Evolutionary conservation across 2,329 filamentous ascomycete genomes (phyloP).

Genomic region (Colletotrichum godetiae): DNA sequence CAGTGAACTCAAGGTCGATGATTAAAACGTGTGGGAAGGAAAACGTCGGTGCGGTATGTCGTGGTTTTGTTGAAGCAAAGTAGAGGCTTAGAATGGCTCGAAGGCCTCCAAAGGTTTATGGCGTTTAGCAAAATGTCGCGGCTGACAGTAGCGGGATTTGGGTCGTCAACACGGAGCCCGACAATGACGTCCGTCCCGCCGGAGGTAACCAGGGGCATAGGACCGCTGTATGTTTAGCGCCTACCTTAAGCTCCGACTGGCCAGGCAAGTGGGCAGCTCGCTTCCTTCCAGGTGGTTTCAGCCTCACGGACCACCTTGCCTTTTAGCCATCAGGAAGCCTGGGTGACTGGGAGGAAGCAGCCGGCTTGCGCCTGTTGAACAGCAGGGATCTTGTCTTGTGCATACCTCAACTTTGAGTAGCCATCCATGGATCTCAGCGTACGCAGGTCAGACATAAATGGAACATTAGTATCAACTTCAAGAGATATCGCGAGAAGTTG

Average conservation of each 20-base stretch:
- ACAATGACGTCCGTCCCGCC: slow-evolving; percentile 33
- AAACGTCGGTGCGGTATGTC: not conserved
- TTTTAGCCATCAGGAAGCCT: not conserved
- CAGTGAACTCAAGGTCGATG: not conserved
- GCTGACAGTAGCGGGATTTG: slow-evolving; percentile 29
- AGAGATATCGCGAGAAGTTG: not conserved
- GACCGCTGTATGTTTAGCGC: slow-evolving; percentile 26
- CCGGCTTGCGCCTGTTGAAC: not conserved
- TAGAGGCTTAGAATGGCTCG: slow-evolving; percentile 8
- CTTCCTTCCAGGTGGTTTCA: slow-evolving; percentile 17
- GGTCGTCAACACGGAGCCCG: slow-evolving; percentile 24
- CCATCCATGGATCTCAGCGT: not conserved
- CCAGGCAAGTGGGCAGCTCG: slow-evolving; percentile 1
- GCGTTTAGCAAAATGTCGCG: slow-evolving; percentile 1
- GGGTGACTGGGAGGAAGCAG: not conserved
- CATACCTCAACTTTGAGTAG: not conserved
- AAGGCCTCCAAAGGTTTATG: not conserved
- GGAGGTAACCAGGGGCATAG: slow-evolving; percentile 11
- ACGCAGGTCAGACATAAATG: not conserved
- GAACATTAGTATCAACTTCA: not conserved
- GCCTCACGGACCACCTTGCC: slow-evolving; percentile 29
- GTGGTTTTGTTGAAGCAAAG: not conserved
- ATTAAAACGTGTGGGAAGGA: not conserved
- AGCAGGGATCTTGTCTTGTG: not conserved
- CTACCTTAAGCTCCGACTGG: slow-evolving; percentile 18